These are phyloP conservation scores for Mariannaea elegans DNA, from an alignment of 2,329 filamentous ascomycete species.

Conservation along the genomic window DNA sequence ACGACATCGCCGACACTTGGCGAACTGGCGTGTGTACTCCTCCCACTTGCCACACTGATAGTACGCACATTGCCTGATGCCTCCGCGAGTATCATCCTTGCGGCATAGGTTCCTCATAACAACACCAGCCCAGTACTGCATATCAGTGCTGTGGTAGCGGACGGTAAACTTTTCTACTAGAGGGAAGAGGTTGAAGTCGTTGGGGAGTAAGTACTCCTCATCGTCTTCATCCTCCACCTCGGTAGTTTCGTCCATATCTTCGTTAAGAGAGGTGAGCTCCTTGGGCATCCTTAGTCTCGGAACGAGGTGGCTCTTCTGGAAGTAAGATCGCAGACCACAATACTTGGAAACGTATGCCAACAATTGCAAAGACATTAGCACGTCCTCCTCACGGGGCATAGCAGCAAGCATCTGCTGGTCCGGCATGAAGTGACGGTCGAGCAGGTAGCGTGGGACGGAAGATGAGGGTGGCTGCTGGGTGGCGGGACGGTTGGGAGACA, in stretches of 20 bases:
- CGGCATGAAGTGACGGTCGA: conserved; percentile 76
- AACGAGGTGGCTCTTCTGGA: conserved; percentile 93
- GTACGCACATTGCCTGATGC: conserved; percentile 96
- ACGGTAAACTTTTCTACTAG: conserved; percentile 98
- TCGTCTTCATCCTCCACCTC: conserved; percentile 62
- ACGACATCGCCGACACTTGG: conserved; percentile 94
- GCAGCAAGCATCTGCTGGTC: conserved; percentile 81
- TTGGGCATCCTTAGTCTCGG: conserved; percentile 89
- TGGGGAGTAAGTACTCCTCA: conserved; percentile 89
- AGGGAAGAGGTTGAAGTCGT: conserved; percentile 98
- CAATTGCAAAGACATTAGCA: conserved; percentile 96
- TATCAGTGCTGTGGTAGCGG: conserved; percentile 91
- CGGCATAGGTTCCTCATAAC: conserved; percentile 99
- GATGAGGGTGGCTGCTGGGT: conserved; percentile 78
- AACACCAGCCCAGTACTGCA: conserved; percentile 99
- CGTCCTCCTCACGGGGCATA: conserved; percentile 97
- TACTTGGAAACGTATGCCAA: conserved; percentile 99
- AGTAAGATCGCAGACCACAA: conserved; percentile 94
- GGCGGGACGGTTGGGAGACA: conserved; percentile 77
- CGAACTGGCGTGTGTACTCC: conserved; percentile 94
- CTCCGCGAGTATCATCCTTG: conserved; percentile 93
- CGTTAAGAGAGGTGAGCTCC: conserved; percentile 83
- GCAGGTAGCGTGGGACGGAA: conserved; percentile 80
- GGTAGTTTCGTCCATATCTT: conserved; percentile 60
- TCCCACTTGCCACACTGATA: conserved; percentile 99